Conservation (phyloP, 2,329 filamentous ascomycete species). For the Aphanoascus verrucosus region DNA sequence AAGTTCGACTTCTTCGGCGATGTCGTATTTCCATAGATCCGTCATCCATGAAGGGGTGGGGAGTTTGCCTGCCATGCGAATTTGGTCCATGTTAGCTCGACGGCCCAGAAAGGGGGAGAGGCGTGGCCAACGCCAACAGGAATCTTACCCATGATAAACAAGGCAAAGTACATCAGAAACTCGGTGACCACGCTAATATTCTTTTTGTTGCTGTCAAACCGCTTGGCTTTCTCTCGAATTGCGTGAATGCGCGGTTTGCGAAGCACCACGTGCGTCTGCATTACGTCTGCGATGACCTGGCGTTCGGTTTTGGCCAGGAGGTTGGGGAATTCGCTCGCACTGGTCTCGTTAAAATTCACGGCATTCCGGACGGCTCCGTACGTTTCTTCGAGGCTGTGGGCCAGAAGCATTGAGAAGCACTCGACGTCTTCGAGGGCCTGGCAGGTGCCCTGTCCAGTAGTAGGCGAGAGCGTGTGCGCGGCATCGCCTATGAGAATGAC, state of each 20-base stretch:
- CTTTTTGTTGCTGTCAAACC: constrained; percentile 28
- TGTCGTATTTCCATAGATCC: constrained; percentile 12
- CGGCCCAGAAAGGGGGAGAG: too few relatives aligned
- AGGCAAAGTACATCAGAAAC: constrained; percentile 29
- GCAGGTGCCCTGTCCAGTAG: constrained; percentile 45
- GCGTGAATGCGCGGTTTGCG: constrained; percentile 27
- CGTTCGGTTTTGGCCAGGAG: constrained; percentile 13
- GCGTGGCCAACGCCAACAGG: neutral
- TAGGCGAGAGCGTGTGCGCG: constrained; percentile 46
- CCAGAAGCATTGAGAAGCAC: constrained; percentile 35
- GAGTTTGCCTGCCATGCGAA: constrained; percentile 9
- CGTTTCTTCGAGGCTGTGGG: constrained; percentile 21
- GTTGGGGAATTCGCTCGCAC: neutral
- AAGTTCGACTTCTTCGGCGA: constrained; percentile 14
- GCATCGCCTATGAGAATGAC: constrained; percentile 48
- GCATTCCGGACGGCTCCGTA: constrained; percentile 3
- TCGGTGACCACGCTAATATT: constrained; percentile 28
- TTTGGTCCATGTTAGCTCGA: too few relatives aligned
- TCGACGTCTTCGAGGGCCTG: constrained; percentile 49
- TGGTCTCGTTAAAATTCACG: too few relatives aligned
- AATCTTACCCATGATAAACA: constrained; percentile 29
- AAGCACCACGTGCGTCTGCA: constrained; percentile 26
- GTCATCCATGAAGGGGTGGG: constrained; percentile 14
- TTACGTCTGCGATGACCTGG: constrained; percentile 21
- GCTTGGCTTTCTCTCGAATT: constrained; percentile 26